Evolutionary conservation across 768 basidiomycete species (phyloP), one percentile per base, ranked within the genome.

Genomic region (Macrocybe gigantea): DNA sequence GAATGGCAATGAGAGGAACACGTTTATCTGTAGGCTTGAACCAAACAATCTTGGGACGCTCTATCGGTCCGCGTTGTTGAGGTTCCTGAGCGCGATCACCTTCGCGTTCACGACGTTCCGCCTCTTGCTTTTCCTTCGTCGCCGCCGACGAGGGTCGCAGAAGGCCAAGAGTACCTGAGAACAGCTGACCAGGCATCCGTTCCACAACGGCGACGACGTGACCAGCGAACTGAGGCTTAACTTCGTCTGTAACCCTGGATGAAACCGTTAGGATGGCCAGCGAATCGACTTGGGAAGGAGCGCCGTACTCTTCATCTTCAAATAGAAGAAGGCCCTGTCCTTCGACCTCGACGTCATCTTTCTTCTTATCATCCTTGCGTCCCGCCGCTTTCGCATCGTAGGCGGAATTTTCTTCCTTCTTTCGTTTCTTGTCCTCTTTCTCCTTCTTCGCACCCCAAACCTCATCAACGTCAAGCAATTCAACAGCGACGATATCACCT

Each of bases 161-260:
- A 32, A 97, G 82, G 45, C 95, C 96, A 3, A 99, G 80, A 41
- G 93, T 97, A 10, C 96, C 96, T 32, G 93, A 95, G 72, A 98
- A 99, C 42, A 98, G 81, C 61, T 99, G 96, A 4, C 95, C 94
- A 6, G 95, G 95, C 91, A 97, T 97, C 44, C 96, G 83, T 66
- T 99, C 96, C 35, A 99, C 94, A 50, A 99, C 96, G n/a, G 96
- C 96, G 11, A 99, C 96, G 53, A 99, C 94, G 64, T 99, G 96
- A 5, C 96, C 96, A 8, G 96, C 96, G 60, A 93, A 99, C 58
- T 96, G 92, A 30, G 96, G 96, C 68, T 96, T 97, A 55, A 94
- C 83, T 54, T 98, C 96, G 60, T 99, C 96, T 11, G 92, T 97
- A 35, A 98, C 95, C 62, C 89, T 92, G 53, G 11, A 44, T 37